phyloP scores from a whole-genome alignment of 2,329 filamentous ascomycete genomes.

The Aspergillus awamori region DNA sequence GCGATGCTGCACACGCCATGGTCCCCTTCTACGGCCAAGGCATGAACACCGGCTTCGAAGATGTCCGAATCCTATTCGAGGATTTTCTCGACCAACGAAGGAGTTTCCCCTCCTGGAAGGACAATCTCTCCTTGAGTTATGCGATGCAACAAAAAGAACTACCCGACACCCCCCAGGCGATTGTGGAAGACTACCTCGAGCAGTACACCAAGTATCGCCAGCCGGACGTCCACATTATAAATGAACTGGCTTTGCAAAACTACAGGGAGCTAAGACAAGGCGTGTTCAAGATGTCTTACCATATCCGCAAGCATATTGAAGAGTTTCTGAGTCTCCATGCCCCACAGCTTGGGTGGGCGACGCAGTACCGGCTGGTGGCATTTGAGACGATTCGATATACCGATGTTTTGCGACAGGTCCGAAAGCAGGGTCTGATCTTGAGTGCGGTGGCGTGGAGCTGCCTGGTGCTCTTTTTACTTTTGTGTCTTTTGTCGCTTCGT shows the following conservation, averaged over 20 bases:
- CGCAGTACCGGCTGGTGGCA: not conserved
- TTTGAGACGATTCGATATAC: not conserved
- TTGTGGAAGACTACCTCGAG: not conserved
- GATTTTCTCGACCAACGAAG: not conserved
- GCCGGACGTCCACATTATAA: not conserved
- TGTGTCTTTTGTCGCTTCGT: not conserved
- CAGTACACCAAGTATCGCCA: not conserved
- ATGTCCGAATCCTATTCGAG: not conserved
- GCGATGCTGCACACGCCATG: not conserved
- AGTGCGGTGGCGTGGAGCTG: not conserved
- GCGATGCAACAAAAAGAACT: not conserved
- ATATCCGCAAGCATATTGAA: not conserved
- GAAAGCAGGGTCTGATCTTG: not conserved
- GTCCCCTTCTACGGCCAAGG: not conserved
- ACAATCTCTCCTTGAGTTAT: not conserved
- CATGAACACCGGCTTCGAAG: not conserved
- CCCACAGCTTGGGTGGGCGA: not conserved
- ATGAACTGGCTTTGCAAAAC: not conserved
- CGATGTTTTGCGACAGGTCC: not conserved
- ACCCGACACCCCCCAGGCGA: not conserved
- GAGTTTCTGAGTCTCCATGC: not conserved
- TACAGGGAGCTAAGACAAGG: not conserved
- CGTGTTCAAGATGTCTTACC: not conserved
- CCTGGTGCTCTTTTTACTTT: not conserved
- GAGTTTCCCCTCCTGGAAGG: not conserved